A percentile compares a stretch with the other conserved stretches of the same genome.
These are phyloP conservation scores for Pseudogymnoascus sp. DNA, from an alignment of 2,329 filamentous ascomycete species.

Conservation along the genomic window DNA sequence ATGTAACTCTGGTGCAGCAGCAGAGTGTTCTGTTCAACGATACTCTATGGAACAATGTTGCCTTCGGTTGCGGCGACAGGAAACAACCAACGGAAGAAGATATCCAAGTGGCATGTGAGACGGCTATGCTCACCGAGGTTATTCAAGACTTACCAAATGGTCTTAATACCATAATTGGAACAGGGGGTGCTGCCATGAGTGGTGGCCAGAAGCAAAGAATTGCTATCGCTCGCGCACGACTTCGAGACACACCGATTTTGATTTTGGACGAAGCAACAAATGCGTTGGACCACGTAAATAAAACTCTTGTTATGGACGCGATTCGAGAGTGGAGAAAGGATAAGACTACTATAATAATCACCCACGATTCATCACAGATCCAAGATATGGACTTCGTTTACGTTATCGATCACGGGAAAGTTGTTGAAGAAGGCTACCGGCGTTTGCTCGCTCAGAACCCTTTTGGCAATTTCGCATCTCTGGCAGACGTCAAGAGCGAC, in stretches of 20 bases:
- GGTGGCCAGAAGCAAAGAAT: conserved; percentile 80
- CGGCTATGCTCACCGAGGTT: conserved; percentile 61
- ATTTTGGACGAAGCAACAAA: conserved; percentile 87
- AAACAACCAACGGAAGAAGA: conserved; percentile 43
- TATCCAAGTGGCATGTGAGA: conserved; percentile 53
- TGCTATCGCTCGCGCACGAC: conserved; percentile 66
- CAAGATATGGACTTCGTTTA: conserved; percentile 66
- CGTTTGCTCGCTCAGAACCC: conserved; percentile 41
- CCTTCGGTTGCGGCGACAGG: conserved; percentile 53
- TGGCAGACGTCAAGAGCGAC: neutral
- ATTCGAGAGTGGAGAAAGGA: conserved; percentile 69
- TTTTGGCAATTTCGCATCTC: conserved; percentile 39
- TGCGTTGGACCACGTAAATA: conserved; percentile 68
- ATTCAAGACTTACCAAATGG: conserved; percentile 60
- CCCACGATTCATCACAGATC: conserved; percentile 79
- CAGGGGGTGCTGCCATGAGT: conserved; percentile 63
- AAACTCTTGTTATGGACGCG: conserved; percentile 60
- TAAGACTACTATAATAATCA: conserved; percentile 89
- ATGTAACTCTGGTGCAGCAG: conserved; percentile 77
- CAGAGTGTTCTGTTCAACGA: conserved; percentile 74
- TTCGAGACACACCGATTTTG: conserved; percentile 71
- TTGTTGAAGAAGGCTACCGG: conserved; percentile 63
- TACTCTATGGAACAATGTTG: conserved; percentile 68
- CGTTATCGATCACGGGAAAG: conserved; percentile 60
- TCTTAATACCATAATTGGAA: conserved; percentile 62